Percentiles rank a stretch among this genome's conserved stretches.
phyloP scores from a whole-genome alignment of 2,329 filamentous ascomycete species.

The Sclerotinia minor region DNA sequence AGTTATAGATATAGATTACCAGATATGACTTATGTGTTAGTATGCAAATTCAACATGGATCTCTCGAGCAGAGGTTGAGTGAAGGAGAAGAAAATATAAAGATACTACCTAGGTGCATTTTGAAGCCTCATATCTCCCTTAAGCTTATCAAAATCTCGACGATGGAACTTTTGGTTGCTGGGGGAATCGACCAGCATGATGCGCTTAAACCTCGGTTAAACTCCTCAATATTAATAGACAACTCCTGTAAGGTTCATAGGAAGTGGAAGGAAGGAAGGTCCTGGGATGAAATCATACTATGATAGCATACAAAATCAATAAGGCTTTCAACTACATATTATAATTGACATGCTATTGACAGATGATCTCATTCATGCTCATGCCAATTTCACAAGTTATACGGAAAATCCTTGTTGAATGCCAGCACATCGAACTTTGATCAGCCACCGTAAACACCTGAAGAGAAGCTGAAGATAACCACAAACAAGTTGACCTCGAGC shows the following conservation, averaged over 20 bases:
- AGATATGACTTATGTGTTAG: neutral
- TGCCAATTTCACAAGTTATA: slow-evolving; percentile 20
- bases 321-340: slow-evolving; percentile 14
- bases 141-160: neutral
- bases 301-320: slow-evolving; percentile 17
- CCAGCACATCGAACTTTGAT: slow-evolving; percentile 24
- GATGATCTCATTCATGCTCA: slow-evolving; percentile 19
- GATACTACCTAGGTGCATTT: neutral
- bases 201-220: slow-evolving; percentile 21
- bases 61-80: neutral
- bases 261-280: slow-evolving; percentile 27
- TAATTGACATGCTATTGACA: slow-evolving; percentile 14
- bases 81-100: neutral
- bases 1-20: no score
- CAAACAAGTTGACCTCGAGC: slow-evolving; percentile 25
- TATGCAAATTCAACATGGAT: neutral
- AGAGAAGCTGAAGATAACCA: slow-evolving; percentile 15
- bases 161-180: slow-evolving; percentile 15
- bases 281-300: slow-evolving; percentile 22
- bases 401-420: slow-evolving; percentile 25
- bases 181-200: neutral
- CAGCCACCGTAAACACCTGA: slow-evolving; percentile 29
- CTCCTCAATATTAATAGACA: slow-evolving; percentile 16
- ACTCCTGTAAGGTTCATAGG: neutral
- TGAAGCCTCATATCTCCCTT: neutral